Evolutionary conservation across 164 flowering plant genomes (phyloP), one percentile per base, ranked within the genome.

Genomic region (Tetracentron sinense): DNA sequence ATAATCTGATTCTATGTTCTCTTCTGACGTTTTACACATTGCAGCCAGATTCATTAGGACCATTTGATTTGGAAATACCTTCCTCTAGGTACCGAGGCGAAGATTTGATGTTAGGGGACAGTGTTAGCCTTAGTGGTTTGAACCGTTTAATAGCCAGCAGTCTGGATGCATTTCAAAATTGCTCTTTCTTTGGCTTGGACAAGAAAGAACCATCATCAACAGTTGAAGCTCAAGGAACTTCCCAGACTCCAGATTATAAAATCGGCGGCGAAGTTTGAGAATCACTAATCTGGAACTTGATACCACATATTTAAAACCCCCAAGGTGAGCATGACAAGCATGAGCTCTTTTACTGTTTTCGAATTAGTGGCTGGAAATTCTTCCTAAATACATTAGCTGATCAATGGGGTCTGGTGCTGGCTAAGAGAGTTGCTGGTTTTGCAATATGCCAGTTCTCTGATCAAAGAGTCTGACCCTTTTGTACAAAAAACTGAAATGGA

Each of bases 1-100:
- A 26, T 65, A 52, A 58, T 51, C 62, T 70, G 31, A 60, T 62
- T 65, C 51, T 27, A 31, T 74, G 60, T 54, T 61, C 30, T 67
- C 52, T 35, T 42, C 2, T 52, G 51, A 35, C 14, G 30, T 69
- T 61, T 53, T 28, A 27, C 29, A 27, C 16, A 14, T 64, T 76
- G 82, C 92, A 91, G 97, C 87, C 97, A 22, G 99, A 94, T 48
- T 94, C 99, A 8, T 71, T 94, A 73, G 99, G 97, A 65, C 90
- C 94, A 21, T 70, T 94, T 52, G 99, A 94, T 68, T 69, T 94
- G 83, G 97, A 89, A 56, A 60, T 80, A 42, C 83, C 86, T 69
- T 72, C 92, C 5, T 75, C 81, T 48, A 85, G 83, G 68, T 91
- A 86, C 77, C 86, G 65, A 56, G 76, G 72, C 47, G 84, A 86